Base-by-base conservation (phyloP, 371 early-diverging fungal species). In the Umbelopsis sp. region DNA sequence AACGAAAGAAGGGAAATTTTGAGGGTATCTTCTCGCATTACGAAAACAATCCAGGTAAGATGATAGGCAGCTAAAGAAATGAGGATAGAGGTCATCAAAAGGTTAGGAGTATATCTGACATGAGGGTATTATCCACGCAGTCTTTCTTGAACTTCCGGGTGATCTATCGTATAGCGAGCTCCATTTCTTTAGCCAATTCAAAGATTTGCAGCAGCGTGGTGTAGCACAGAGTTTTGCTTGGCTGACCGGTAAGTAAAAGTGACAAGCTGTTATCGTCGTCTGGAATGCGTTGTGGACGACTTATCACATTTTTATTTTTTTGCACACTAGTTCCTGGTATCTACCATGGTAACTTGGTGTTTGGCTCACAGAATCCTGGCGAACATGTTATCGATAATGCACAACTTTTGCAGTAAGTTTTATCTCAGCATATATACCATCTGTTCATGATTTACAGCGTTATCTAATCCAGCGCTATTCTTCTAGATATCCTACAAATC, bases 321-420 rank as follows among this genome's bases (percentile, higher is more conserved):
- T 50, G 35, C n/a, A 37, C 38, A 45, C 69, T 77, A 77, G 91
- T 84, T 7, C 86, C 92, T 44, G 97, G 97, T 62, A 86, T 97
- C 9, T 96, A 92, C 74, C 89, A 88, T 70, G 95, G 96, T 45
- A 84, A 88, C 44, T 80, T 97, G 6, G 87, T 88, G 2, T 93
- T 91, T 80, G 91, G 92, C 0, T 87, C 89, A 1, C 91, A 93
- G 71, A 82, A 85, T 51, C 69, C 83, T 16, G 92, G 93, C 5
- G 96, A 94, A 67, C 90, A 91, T 66, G 89, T 96, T 4, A 85
- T 94, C 20, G 90, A 91, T 45, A 89, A 88, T 63, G 89, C 94
- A 0, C 86, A 90, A 35, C 72, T 95, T 1, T 76, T 94, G 24
- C 95, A 95, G 73, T 96, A 81, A 51, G 81, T 75, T 22, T 57